Evolutionary conservation across 2,329 filamentous ascomycete genomes (phyloP), one percentile per base, ranked within the genome.

Genomic region (Fusarium sp.): DNA sequence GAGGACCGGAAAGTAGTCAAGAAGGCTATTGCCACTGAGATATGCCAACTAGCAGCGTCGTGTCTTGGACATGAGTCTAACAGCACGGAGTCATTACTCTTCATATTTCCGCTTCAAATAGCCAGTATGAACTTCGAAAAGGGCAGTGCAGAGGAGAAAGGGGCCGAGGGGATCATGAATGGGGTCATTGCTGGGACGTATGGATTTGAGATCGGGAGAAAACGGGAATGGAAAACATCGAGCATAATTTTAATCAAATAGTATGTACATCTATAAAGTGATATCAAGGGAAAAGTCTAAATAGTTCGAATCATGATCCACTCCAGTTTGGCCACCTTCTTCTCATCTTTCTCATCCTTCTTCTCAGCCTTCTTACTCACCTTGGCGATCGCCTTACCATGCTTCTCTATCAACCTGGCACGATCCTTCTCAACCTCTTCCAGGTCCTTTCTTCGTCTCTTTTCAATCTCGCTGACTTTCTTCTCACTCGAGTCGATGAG

Each of bases 161-260:
- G 36, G 9, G 67, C 67, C 4, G 67, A 70, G 6, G 24, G 42
- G 15, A 35, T 61, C n/a, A 71, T 70, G 68, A 71, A 66, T 6
- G 38, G 39, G 5, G 52, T 60, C 20, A 70, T 70, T 51, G 68
- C 68, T 24, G 68, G 54, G 6, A 56, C 22, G 0, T 44, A 70
- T 51, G 67, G 67, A 1, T 71, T 71, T 33, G 68, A 70, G 54
- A 71, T 70, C 13, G 68, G 68, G 14, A 70, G 67, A 26, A 41
- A 42, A n/a, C 48, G 68, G 2, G 52, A 56, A 17, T 45, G 69
- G 24, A 69, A 51, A 7, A 11, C 35, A 6, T 47, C 42, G 5
- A 69, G 14, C 6, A 2, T 36, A 13, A 36, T 63, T n/a, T 7
- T 36, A 4, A 15, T 47, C 8, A 64, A 38, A 7, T 51, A 24